Evolutionary conservation across 164 flowering plant genomes (phyloP), one percentile per base, ranked within the genome.

Genomic region (Stephania yunnanensis): DNA sequence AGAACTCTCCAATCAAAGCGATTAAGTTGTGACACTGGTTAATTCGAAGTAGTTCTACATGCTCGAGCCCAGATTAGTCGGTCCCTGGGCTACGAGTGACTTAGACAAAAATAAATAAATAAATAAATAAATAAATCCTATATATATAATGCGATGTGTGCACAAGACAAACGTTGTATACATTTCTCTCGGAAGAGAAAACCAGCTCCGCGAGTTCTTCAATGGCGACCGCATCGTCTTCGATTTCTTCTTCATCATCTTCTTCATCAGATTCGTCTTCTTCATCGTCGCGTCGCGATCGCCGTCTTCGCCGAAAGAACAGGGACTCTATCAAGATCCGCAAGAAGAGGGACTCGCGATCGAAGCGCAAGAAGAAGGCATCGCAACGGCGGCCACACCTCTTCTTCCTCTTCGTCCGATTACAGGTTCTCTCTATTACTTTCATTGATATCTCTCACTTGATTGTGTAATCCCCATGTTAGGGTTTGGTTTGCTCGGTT

Each of bases 291-390:
- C 81, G 64, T 55, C 83, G 81, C 9, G 81, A 81, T 65, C 90
- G 78, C 48, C 90, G 80, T 58, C 87, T 87, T 6, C 84, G 86
- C 73, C 82, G 81, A n/a, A 73, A 80, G 42, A 81, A 79, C 78
- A 83, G 72, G 63, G 92, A 85, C 25, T 22, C 86, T 13, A 87
- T 85, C 64, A 92, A 86, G 86, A 78, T 89, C 78, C 85, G 89
- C 7, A 89, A 86, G 81, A 89, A 85, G 77, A 80, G 80, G 75
- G 86, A 84, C 46, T 83, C 87, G 0, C 79, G 76, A 2, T 42
- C 88, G n/a, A 91, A 89, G 79, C 89, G 92, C 17, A 90, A 90
- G 85, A 63, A 88, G 94, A 30, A 79, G 85, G 29, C 89, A 71
- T 55, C 87, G 80, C 53, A 81, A 81, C 7, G 73, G 67, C 71